phyloP scores from a whole-genome alignment of 2,329 filamentous ascomycete species.

The Xylaria sp. region DNA sequence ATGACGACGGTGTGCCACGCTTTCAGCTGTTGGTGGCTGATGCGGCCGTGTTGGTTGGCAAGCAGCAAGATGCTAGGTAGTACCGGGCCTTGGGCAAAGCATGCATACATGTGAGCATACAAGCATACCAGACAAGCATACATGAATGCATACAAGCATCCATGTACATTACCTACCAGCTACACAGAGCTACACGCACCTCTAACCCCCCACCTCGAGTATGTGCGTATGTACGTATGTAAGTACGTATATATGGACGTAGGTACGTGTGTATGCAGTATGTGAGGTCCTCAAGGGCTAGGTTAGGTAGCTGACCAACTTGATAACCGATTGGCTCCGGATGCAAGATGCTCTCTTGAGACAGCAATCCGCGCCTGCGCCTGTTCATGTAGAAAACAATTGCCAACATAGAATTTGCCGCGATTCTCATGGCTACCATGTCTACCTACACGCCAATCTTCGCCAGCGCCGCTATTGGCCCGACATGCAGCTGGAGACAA shows the following conservation, averaged over 20 bases:
- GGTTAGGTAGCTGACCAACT: not conserved
- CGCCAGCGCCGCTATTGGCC: too few relatives aligned
- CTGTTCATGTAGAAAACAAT: not conserved
- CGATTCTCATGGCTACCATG: not conserved
- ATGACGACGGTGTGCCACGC: constrained; percentile 9
- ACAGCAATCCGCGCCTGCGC: not conserved
- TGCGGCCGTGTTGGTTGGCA: constrained; percentile 6
- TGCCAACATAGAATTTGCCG: not conserved
- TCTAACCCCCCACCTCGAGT: not conserved
- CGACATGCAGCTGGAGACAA: not conserved
- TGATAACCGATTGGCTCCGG: not conserved
- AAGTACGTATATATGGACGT: too few relatives aligned
- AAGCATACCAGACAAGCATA: too few relatives aligned
- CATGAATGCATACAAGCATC: too few relatives aligned
- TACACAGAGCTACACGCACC: not conserved
- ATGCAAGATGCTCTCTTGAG: not conserved
- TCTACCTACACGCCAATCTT: not conserved
- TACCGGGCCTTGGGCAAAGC: too few relatives aligned
- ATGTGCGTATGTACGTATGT: not conserved
- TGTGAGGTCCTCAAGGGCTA: too few relatives aligned
- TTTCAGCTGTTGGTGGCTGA: constrained; percentile 1
- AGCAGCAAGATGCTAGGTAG: too few relatives aligned
- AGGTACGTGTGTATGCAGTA: too few relatives aligned
- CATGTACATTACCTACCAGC: too few relatives aligned
- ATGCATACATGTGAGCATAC: too few relatives aligned